Evolutionary conservation across 768 basidiomycete genomes (phyloP), one percentile per base, ranked within the genome.

Genomic region (Cystoderma amianthinum): DNA sequence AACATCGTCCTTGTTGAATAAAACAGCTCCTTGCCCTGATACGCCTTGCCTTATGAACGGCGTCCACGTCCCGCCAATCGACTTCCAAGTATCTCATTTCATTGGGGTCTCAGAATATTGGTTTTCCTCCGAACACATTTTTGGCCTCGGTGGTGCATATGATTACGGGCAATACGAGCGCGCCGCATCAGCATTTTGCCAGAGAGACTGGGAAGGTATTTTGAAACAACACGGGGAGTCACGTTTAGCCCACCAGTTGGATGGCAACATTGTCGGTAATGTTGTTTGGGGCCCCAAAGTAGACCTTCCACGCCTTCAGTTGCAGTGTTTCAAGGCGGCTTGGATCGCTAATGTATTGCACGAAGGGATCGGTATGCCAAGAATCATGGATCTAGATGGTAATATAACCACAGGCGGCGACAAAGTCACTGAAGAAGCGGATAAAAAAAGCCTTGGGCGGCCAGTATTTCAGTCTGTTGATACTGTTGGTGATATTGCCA

Each of bases 251-350:
- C 65, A 74, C 39, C 55, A 59, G 18, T 64, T 82, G 15, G 63
- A 70, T 41, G 84, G 82, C 15, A 58, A 76, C 44, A 59, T 85
- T 10, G 71, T 85, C n/a, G 72, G 70, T 19, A 70, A 74, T 3
- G 82, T 80, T 0, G 71, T 73, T 48, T 89, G 85, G 87, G 76
- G 76, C 17, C 68, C 78, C 28, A 65, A 77, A 41, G 82, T 95
- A 44, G 94, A 94, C 57, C 61, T 88, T 24, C 76, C 87, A 17
- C 77, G 95, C 35, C 64, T 99, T 44, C 80, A 95, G 64, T 88
- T 95, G 87, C 96, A 98, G 58, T 99, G 96, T 59, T 99, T 99
- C 81, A 99, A 99, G 61, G 92, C 95, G 1, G 94, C 96, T 2
- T 99, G 96, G 96, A 76, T 99, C 41, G 82, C 86, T 39, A 97